Evolutionary conservation across 495 filamentous ascomycete genomes (phyloP).

Genomic region (Aspergillus homomorphus): DNA sequence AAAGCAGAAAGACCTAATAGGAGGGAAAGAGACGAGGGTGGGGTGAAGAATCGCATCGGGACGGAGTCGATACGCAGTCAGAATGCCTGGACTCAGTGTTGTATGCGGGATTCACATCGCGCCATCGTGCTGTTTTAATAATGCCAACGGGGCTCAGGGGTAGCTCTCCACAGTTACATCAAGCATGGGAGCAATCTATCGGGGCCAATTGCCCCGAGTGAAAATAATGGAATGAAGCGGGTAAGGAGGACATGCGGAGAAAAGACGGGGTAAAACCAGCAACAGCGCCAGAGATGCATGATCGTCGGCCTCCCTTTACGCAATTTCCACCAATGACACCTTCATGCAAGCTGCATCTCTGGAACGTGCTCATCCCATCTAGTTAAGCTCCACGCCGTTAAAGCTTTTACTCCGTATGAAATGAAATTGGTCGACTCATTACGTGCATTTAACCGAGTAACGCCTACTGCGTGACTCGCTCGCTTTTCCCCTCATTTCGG

Average conservation of each 20-base stretch:
- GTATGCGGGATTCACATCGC: background rate
- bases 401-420: background rate
- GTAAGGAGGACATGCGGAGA: slow-evolving; percentile 2
- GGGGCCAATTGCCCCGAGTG: background rate
- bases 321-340: slow-evolving; percentile 5
- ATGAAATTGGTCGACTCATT: background rate
- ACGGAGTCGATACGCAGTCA: background rate
- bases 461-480: background rate
- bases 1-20: background rate
- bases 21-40: background rate
- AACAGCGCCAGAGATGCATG: background rate
- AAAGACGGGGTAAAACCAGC: slow-evolving; percentile 1
- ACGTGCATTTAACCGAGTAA: background rate
- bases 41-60: background rate
- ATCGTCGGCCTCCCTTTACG: background rate
- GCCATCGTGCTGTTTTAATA: background rate
- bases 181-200: background rate
- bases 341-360: background rate
- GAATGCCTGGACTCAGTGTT: background rate
- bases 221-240: background rate
- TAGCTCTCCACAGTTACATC: background rate
- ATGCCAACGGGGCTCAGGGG: background rate
- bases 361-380: background rate
- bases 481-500: slow-evolving; percentile 3
- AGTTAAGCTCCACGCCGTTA: background rate